Evolutionary conservation across 176 grass and related monocot species (phyloP).

Genomic region (Aegilops bicornis): DNA sequence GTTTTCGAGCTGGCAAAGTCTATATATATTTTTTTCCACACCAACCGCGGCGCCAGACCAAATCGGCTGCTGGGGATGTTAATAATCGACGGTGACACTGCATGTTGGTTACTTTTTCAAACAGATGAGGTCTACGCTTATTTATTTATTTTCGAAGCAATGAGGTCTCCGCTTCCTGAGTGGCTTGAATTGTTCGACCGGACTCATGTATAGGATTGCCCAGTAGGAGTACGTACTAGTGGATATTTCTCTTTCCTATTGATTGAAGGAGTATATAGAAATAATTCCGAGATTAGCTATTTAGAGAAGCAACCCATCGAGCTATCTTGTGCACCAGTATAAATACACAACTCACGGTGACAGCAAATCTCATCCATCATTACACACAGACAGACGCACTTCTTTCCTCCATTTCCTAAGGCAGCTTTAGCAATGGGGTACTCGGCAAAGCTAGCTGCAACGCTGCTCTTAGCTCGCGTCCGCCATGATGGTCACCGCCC

Average conservation of each 20-base stretch:
- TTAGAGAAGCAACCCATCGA: too few relatives aligned
- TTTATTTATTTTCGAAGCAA: background rate
- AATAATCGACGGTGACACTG: too few relatives aligned
- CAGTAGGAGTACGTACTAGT: background rate
- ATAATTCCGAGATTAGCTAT: background rate
- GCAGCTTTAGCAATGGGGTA: background rate
- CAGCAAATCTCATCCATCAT: background rate
- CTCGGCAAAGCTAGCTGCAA: background rate
- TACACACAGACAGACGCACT: background rate
- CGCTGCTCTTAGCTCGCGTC: background rate
- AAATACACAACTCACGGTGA: background rate
- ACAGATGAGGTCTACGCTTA: too few relatives aligned
- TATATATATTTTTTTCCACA: too few relatives aligned
- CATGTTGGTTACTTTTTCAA: too few relatives aligned
- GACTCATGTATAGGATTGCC: background rate
- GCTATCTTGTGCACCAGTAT: background rate
- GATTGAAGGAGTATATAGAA: background rate
- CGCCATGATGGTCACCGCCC: background rate
- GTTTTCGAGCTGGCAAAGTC: too few relatives aligned
- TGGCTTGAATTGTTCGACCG: too few relatives aligned
- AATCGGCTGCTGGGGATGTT: too few relatives aligned
- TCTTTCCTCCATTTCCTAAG: background rate
- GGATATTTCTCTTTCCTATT: background rate
- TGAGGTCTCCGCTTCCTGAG: too few relatives aligned
- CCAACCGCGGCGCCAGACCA: too few relatives aligned